Conservation (phyloP, 2,329 filamentous ascomycete genomes). For the Pezicula radicicola region DNA sequence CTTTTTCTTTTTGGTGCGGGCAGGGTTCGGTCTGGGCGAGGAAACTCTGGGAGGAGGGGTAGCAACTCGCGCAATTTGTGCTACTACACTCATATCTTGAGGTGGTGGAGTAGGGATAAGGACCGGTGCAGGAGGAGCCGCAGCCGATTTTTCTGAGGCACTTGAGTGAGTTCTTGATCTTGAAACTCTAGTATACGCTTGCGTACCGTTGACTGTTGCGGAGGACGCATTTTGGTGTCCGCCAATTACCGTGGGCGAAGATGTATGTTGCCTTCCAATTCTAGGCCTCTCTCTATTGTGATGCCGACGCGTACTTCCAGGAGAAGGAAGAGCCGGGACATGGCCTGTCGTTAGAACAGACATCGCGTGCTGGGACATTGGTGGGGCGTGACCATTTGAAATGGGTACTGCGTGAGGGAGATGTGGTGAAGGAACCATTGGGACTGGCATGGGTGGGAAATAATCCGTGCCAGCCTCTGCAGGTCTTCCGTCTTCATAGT, state of each 20-base stretch:
- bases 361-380: conserved; percentile 60
- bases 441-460: conserved; percentile 68
- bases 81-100: conserved; percentile 45
- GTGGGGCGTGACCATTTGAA: conserved; percentile 19
- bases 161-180: conserved; percentile 57
- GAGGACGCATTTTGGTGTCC: conserved; percentile 13
- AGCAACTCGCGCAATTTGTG: conserved; percentile 31
- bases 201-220: conserved; percentile 24
- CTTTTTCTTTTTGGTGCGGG: conserved; percentile 52
- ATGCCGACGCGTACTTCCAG: conserved; percentile 62
- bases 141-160: conserved; percentile 46
- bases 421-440: conserved; percentile 25
- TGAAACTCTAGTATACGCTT: conserved; percentile 33
- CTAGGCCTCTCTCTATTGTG: conserved; percentile 58
- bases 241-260: conserved; percentile 70
- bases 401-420: conserved; percentile 24
- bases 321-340: conserved; percentile 76
- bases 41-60: conserved; percentile 45
- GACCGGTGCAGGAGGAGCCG: conserved; percentile 45
- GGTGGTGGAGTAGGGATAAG: conserved; percentile 48
- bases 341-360: conserved; percentile 79
- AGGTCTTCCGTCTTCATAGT: conserved; percentile 60
- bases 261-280: conserved; percentile 69
- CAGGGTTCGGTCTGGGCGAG: conserved; percentile 40
- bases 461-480: conserved; percentile 74